Evolutionary conservation across 352 stramenopile genomes (phyloP), one percentile per base, ranked within the genome.

Genomic region (Phytophthora colocasiae): DNA sequence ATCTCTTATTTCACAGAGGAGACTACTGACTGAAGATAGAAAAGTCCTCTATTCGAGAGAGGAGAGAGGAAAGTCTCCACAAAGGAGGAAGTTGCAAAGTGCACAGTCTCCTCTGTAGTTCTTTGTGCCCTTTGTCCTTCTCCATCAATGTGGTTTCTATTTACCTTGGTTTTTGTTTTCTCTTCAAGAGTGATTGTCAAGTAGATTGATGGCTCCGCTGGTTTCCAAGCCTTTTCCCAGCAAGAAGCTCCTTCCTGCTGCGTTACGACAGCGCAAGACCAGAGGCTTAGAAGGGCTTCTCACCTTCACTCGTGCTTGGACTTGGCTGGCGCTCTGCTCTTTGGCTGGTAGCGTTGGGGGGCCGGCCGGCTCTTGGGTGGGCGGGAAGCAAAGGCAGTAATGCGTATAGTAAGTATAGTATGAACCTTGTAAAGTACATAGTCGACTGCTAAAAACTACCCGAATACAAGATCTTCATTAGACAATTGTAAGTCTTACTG

Each of bases 391-490:
- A 14, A 53, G 26, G 54, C 38, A 69, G 45, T 65, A 60, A 56
- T 40, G 48, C 43, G 63, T 71, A 71, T 71, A 66, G 27, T 10
- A 2, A 9, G 65, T 64, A 60, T 71, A 73, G 22, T 7, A 10
- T 5, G 11, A 14, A 43, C 58, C 64, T 73, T 24, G 27, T 8
- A 57, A 19, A 64, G 10, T 10, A 50, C 9, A 67, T 67, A 4
- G 17, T 55, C 44, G 57, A 63, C 58, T 63, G 45, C 29, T 56
- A 51, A 67, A 71, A 71, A 6, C 3, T 12, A 62, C 51, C 27
- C 41, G 31, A 69, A 59, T 59, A 65, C 38, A 45, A 32, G 27
- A 5, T 1, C 1, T 14, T 12, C 29, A 7, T 12, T 27, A 1
- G 15, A 4, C 0, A 29, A 36, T 34, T 36, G 4, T 50, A 50